Evolutionary conservation across 2,329 filamentous ascomycete species (phyloP), one percentile per base, ranked within the genome.

Genomic region (Stagonosporopsis tanaceti): DNA sequence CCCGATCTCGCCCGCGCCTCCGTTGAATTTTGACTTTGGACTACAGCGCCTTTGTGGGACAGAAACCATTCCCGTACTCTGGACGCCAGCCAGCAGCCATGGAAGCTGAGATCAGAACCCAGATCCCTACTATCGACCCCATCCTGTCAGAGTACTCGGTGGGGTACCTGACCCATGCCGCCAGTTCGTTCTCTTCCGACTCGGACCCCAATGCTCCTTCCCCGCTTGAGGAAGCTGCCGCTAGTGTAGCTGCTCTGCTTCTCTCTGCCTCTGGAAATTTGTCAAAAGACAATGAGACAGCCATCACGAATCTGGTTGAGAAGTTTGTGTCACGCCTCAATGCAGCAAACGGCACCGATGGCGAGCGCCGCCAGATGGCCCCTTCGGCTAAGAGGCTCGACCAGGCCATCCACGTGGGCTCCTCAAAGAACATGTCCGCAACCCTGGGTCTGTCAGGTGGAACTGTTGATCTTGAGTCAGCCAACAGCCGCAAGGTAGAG

Each of bases 401-500:
- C 71, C 93, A 98, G 78, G 91, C 93, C 59, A 92, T 97, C 77
- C 92, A 97, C 78, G 94, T 99, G 70, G 92, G 92, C 76, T 89
- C 93, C 25, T 92, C 97, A 80, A 87, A 92, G 64, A 97, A 97
- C 78, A 94, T 99, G 80, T 99, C 95, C 30, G 96, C 95, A 6
- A 99, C 95, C 2, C 80, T 99, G 65, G 94, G 93, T 22, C 87
- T 99, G 47, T 87, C 93, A 7, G 90, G 89, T 50, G 91, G 88
- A 53, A 89, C 84, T 58, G 92, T 99, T 37, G 95, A 99, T 73
- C 84, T 99, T 25, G 95, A 99, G 78, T 96, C 94, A 54, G 93
- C 93, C 73, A 96, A 96, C 74, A 84, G 87, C 37, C 87, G 94
- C 70, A 98, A 98, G 80, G 91, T 99, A 57, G 95, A 99, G 81